phyloP scores from a whole-genome alignment of 768 basidiomycete species.

The Amanita rubescens region DNA sequence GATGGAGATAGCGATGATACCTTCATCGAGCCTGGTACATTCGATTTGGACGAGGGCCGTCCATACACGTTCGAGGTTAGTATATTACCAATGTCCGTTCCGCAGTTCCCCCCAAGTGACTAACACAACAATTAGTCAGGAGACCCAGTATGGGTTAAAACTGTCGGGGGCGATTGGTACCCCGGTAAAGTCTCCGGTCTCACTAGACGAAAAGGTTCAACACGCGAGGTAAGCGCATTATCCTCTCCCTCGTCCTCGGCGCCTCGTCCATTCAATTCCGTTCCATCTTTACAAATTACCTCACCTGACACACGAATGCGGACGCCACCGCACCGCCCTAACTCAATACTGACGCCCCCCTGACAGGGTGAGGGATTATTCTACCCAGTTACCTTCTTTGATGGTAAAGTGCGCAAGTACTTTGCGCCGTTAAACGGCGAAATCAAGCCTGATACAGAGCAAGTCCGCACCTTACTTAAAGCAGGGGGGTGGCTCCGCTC shows the following conservation, averaged over 20 bases:
- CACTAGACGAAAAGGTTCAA: conserved; percentile 35
- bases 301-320: neutral
- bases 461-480: conserved; percentile 39
- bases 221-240: conserved; percentile 33
- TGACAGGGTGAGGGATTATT: conserved; percentile 41
- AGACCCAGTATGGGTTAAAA: conserved; percentile 47
- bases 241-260: conserved; percentile 10
- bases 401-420: conserved; percentile 45
- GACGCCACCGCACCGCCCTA: conserved; percentile 2
- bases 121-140: conserved; percentile 27
- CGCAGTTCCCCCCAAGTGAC: too few species aligned
- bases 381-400: conserved; percentile 44
- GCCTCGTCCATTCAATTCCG: neutral
- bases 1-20: conserved; percentile 27
- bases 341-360: neutral
- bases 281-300: neutral
- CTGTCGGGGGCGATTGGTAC: conserved; percentile 43
- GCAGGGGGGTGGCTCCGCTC: conserved; percentile 39
- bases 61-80: conserved; percentile 45
- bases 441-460: conserved; percentile 49
- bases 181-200: conserved; percentile 40
- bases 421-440: conserved; percentile 61
- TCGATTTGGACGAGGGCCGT: conserved; percentile 43
- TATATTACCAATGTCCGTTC: conserved; percentile 9
- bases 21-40: conserved; percentile 24